phyloP scores from a whole-genome alignment of 1,284 basidiomycete genomes.

The Schizophyllum commune region DNA sequence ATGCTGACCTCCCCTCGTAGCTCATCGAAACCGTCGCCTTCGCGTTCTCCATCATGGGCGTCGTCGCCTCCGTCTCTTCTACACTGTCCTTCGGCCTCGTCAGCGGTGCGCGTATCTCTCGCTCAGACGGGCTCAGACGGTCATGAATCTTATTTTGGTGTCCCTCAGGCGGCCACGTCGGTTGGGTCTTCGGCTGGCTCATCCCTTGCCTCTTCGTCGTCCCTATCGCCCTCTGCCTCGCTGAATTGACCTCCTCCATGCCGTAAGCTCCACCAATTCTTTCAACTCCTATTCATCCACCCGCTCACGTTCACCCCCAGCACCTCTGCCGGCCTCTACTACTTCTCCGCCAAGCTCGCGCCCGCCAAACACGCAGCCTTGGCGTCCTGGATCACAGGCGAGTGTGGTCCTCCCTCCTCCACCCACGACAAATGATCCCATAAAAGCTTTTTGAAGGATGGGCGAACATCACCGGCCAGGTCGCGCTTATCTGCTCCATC shows the following conservation, averaged over 20 bases:
- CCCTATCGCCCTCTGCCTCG: conserved; percentile 60
- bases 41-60: conserved; percentile 26
- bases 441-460: conserved; percentile 27
- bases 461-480: conserved; percentile 55
- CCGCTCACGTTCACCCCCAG: conserved; percentile 22
- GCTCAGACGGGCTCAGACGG: not conserved
- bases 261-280: conserved; percentile 36
- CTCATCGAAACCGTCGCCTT: conserved; percentile 56
- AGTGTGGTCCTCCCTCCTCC: not conserved
- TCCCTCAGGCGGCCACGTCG: conserved; percentile 56
- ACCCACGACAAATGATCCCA: not conserved
- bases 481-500: conserved; percentile 54
- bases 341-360: conserved; percentile 66
- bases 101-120: conserved; percentile 34
- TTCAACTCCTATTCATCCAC: not conserved
- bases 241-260: conserved; percentile 69
- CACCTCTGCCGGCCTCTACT: conserved; percentile 66
- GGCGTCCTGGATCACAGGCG: conserved; percentile 65
- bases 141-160: not conserved
- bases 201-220: conserved; percentile 66
- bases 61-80: conserved; percentile 61
- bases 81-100: conserved; percentile 56
- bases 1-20: conserved; percentile 62
- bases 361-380: conserved; percentile 49
- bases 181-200: conserved; percentile 74